Base-by-base conservation (phyloP, 768 basidiomycete genomes). In the Myochromella boudieri region DNA sequence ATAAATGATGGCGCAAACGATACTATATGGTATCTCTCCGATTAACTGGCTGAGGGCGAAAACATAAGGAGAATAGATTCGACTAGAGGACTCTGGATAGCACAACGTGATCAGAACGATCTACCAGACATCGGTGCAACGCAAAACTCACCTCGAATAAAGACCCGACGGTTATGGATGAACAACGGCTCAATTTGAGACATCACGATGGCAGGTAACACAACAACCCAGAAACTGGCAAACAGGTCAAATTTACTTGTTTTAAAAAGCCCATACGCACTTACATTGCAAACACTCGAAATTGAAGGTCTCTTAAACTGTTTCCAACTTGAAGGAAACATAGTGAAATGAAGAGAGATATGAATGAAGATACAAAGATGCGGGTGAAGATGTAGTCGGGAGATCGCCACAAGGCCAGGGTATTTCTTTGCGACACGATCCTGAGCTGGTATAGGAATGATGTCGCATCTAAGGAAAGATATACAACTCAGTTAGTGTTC, bases 381-480 rank as follows among this genome's bases (percentile, higher is more conserved):
- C 92, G 81, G 42, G 82, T 90, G 70, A 85, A 93, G 40, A 90
- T 81, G 61, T 94, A 95, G 53, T 91, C 83, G 3, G 91, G 87
- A 7, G 84, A 87, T 44, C 92, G 75, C 86, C 88, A 94, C 10
- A 93, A 69, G 2, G 88, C 82, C 5, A 71, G 56, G 57, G 82
- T 82, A 60, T 88, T 87, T 32, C 91, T 76, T 17, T 69, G 54
- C 14, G 82, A 72, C 48, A 94, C 89, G 11, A 75, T 71, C 52
- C 73, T 72, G 51, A 94, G 70, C 63, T 95, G 92, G 61, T 83
- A 84, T 41, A 75, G 63, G 69, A 91, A 85, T 0, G 85, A 73
- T 0, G 89, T 90, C 1, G 91, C 87, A 61, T 89, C 83, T 86
- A 37, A 4, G 42, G 20, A 14, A 36, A n/a, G 6, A 40, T 28